Evolutionary conservation across 2,329 filamentous ascomycete genomes (phyloP), one percentile per base, ranked within the genome.

Genomic region (Stemphylium beticola): DNA sequence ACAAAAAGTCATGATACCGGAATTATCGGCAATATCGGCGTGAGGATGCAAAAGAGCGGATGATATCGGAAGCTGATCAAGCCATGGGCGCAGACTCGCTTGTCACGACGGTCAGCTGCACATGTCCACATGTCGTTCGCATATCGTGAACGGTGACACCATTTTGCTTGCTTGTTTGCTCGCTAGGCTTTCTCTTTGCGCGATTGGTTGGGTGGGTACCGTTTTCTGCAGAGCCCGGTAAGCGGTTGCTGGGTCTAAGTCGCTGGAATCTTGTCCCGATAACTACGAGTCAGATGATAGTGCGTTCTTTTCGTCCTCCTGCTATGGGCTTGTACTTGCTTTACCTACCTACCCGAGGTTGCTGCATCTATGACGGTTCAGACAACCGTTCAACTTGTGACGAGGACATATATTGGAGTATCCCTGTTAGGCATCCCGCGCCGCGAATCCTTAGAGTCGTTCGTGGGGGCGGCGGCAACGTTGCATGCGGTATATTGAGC

Each of bases 121-220:
- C 45, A 24, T 12, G 33, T 24, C 33, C 45, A 49, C 34, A 42
- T 33, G 26, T 43, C 51, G 51, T 54, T 54, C 51, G 51, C 51
- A 54, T 54, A 37, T 49, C 39, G 29, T n/a, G 45, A 54, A 54
- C 51, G 39, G 51, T 50, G 44, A 42, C 46, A 38, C 36, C n/a
- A 15, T 18, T 15, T 17, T 32, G 43, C 45, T 39, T 44, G 39
- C 51, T 31, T 48, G 34, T 20, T 33, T 47, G 29, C 45, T 48
- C 42, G 22, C 20, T 8, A 33, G 8, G 14, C 7, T 34, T 11
- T 9, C 33, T 20, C 10, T 17, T 15, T 46, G 26, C 24, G 33
- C 11, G 24, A 34, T 31, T 22, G 18, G 11, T 52, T 47, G 26
- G 4, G 17, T 24, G 22, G 22, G 8, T 24, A 24, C 22, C 22